A percentile compares a stretch with the other conserved stretches of the same genome.
phyloP scores from a whole-genome alignment of 345 rosid genomes.

The Populus deltoides region DNA sequence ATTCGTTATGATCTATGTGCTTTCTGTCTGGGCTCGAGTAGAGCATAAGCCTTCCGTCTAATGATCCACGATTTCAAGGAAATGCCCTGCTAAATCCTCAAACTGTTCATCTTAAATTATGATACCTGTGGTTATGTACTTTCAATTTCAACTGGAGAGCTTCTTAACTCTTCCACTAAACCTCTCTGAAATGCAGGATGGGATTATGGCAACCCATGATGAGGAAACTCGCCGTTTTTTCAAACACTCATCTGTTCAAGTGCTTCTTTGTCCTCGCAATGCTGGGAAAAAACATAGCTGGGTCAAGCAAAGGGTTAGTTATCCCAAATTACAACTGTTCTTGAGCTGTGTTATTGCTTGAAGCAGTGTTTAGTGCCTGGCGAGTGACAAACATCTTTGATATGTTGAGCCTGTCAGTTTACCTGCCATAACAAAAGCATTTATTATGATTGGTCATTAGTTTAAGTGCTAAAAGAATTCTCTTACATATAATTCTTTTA shows the following conservation, averaged over 20 bases:
- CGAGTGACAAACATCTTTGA: background rate
- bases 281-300: constrained; percentile 96
- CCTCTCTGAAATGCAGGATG: constrained; percentile 58
- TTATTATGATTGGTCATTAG: background rate
- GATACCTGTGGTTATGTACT: background rate
- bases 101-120: background rate
- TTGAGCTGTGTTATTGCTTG: background rate
- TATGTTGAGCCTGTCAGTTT: background rate
- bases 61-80: background rate
- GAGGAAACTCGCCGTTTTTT: constrained; percentile 95
- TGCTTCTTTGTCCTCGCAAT: constrained; percentile 82
- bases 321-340: background rate
- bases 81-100: background rate
- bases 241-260: constrained; percentile 90
- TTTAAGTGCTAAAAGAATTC: background rate
- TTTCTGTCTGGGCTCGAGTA: background rate
- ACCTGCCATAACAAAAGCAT: background rate
- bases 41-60: background rate
- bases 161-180: background rate
- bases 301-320: constrained; percentile 75
- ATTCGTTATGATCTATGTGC: background rate
- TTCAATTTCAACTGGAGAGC: background rate
- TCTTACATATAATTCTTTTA: background rate
- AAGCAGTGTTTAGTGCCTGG: background rate
- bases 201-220: constrained; percentile 91